Conservation (phyloP, 306 rosid species). For the Medicago truncatula region MtrunA17r5.0-ANR NC_053042.1:10113501-10114000, state of each 20-base stretch:
- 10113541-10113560: too few species aligned
- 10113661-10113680: too few species aligned
- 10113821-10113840: background rate
- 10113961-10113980: slow-evolving; percentile 21
- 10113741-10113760: background rate
- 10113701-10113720: background rate
- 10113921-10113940: background rate
- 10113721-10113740: background rate
- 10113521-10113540: too few species aligned
- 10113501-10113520: too few species aligned
- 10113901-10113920: slow-evolving; percentile 20
- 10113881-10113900: background rate
- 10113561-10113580: too few species aligned
- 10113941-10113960: background rate
- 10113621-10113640: too few species aligned
- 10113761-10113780: background rate
- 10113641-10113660: too few species aligned
- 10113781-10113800: background rate
- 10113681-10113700: background rate
- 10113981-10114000: slow-evolving; percentile 5
- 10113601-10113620: too few species aligned
- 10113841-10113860: background rate
- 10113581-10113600: too few species aligned
- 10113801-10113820: slow-evolving; percentile 4
- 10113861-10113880: background rate